Base-by-base conservation (phyloP, 1,139 yeast species). In the Kluyveromyces marxianus region DNA sequence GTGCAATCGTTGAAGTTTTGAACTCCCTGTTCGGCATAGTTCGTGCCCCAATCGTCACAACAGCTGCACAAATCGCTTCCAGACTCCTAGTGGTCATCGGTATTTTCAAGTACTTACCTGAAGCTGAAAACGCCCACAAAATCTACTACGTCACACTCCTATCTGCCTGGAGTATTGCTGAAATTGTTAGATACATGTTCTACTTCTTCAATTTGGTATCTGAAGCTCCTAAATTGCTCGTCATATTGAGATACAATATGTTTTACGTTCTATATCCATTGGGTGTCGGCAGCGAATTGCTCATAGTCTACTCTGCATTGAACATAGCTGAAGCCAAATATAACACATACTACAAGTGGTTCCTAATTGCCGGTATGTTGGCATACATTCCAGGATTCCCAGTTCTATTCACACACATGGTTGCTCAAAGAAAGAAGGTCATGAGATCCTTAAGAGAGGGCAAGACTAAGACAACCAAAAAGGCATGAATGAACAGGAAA, bases 141-240 rank as follows among this genome's bases (percentile, higher is more conserved):
- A 77, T 81, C 76, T 71, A 77, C 40, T 83, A 81, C 61, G 65
- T 78, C 39, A 71, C 94, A 2, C 76, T 92, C 65, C 74, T 81
- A 40, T 60, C 81, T 45, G 92, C 97, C 24, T 92, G 99, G 99
- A 79, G 92, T 24, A 62, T 86, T 48, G 88, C 97, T 32, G 99
- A 92, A 66, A 76, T 88, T 43, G 81, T 90, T 48, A 77, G 98
- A 60, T 92, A 92, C 69, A 75, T 87, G 39, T 92, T 79, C 69
- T 94, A 84, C 62, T 95, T 95, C 44, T 69, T 77, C 51, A 83
- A 82, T 59, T 71, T 87, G 51, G 67, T 67, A 50, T 37, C 47
- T 14, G 79, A 77, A 1, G 65, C 72, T 1, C 85, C 89, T 21
- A 62, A 66, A 42, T 63, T 75, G 62, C 71, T 92, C 54, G 76